A percentile compares a stretch with the other conserved stretches of the same genome.
phyloP scores from a whole-genome alignment of 345 rosid species.

The Theobroma cacao region DNA sequence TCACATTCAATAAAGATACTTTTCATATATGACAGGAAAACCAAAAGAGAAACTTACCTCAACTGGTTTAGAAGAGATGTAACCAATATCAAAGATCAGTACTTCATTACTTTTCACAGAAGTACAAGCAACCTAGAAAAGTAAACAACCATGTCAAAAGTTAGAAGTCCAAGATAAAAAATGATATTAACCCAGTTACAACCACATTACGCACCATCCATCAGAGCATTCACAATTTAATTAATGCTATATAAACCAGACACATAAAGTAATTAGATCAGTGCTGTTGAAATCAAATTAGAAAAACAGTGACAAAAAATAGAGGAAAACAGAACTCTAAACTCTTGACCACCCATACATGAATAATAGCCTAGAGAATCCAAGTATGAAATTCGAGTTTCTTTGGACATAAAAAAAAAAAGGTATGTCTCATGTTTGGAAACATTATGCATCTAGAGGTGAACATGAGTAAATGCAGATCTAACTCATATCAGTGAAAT shows the following conservation, averaged over 20 bases:
- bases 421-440: not conserved
- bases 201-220: not conserved
- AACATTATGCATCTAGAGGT: not conserved
- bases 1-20: not conserved
- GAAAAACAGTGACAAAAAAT: not conserved
- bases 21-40: conserved; percentile 8
- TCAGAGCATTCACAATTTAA: not conserved
- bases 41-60: conserved; percentile 47
- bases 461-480: not conserved
- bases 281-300: not conserved
- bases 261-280: not conserved
- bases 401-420: not conserved
- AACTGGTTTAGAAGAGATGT: conserved; percentile 66
- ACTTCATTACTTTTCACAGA: conserved; percentile 58
- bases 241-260: not conserved
- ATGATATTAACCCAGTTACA: not conserved
- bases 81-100: conserved; percentile 71
- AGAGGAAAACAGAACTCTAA: not conserved
- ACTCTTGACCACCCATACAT: not conserved
- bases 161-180: not conserved
- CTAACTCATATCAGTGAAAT: not conserved
- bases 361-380: not conserved
- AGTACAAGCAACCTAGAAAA: conserved; percentile 70
- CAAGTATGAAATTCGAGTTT: not conserved
- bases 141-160: conserved; percentile 2